These are phyloP conservation scores for Didymella lethalis DNA, from an alignment of 2,329 filamentous ascomycete genomes.

Conservation along the genomic window DNA sequence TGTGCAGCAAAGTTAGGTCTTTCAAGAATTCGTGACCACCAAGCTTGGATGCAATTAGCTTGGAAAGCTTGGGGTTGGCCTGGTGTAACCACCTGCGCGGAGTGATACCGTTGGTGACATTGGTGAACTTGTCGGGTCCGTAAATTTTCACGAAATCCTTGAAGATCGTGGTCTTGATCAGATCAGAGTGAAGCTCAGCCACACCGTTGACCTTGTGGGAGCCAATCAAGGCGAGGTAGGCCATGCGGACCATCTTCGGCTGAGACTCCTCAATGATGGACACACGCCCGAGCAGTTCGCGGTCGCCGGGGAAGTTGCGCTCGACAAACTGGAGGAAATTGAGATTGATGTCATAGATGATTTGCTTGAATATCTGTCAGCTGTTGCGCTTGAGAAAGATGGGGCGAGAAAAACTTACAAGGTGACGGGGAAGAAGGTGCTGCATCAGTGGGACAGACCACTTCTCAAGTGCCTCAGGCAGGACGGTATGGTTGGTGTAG, in stretches of 20 bases:
- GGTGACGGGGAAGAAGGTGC: slow-evolving; percentile 88
- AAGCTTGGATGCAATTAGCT: slow-evolving; percentile 88
- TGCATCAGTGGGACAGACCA: slow-evolving; percentile 95
- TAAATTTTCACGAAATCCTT: slow-evolving; percentile 97
- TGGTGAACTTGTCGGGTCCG: slow-evolving; percentile 96
- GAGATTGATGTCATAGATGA: slow-evolving; percentile 98
- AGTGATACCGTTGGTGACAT: slow-evolving; percentile 98
- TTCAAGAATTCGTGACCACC: slow-evolving; percentile 86
- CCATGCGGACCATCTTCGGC: slow-evolving; percentile 98
- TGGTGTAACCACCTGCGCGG: slow-evolving; percentile 96
- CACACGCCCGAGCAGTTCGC: slow-evolving; percentile 84
- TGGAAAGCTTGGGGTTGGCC: slow-evolving; percentile 90
- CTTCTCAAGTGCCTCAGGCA: slow-evolving; percentile 96
- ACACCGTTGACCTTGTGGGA: slow-evolving; percentile 99
- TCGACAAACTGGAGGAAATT: slow-evolving; percentile 92
- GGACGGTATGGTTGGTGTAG: slow-evolving; percentile 98
- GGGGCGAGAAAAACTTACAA: slow-evolving; percentile 49
- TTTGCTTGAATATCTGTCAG: slow-evolving; percentile 48
- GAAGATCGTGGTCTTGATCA: slow-evolving; percentile 99
- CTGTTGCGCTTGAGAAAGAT: no score
- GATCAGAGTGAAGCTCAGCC: slow-evolving; percentile 93
- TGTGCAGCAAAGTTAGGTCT: slow-evolving; percentile 84
- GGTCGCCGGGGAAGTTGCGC: slow-evolving; percentile 86
- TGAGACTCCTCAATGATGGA: slow-evolving; percentile 97
- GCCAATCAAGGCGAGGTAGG: slow-evolving; percentile 90